Percentiles rank a stretch among this genome's conserved stretches.
These are phyloP conservation scores for Stachybotrys elegans DNA, from an alignment of 2,329 filamentous ascomycete species.

Conservation along the genomic window DNA sequence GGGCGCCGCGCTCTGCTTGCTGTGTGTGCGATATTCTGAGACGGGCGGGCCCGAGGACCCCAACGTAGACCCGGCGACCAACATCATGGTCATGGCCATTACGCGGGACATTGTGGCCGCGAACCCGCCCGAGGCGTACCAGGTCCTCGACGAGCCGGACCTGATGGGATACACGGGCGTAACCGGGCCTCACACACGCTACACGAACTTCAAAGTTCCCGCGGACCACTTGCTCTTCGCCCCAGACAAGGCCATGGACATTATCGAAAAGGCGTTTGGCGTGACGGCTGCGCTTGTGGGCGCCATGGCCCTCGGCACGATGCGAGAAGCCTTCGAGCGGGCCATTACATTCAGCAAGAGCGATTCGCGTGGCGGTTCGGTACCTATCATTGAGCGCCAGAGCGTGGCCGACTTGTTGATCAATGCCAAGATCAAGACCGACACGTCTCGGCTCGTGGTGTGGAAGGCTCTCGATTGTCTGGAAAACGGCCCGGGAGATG, in stretches of 20 bases:
- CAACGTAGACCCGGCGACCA: constrained; percentile 9
- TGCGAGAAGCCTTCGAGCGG: constrained; percentile 47
- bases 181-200: constrained; percentile 44
- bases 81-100: constrained; percentile 44
- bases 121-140: constrained; percentile 36
- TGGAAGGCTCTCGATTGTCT: constrained; percentile 45
- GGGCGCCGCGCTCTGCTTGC: constrained; percentile 46
- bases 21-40: constrained; percentile 40
- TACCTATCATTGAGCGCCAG: constrained; percentile 41
- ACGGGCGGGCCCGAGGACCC: constrained; percentile 12
- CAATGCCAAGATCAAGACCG: constrained; percentile 45
- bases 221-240: constrained; percentile 38
- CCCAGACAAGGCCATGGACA: constrained; percentile 33
- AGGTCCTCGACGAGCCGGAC: constrained; percentile 38
- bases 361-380: constrained; percentile 37
- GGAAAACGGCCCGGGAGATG: too few relatives aligned
- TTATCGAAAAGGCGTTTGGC: constrained; percentile 38
- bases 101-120: constrained; percentile 39
- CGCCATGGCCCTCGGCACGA: constrained; percentile 48
- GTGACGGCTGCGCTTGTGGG: constrained; percentile 43
- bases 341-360: constrained; percentile 43
- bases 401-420: constrained; percentile 47
- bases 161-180: constrained; percentile 41
- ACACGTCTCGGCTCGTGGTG: constrained; percentile 41
- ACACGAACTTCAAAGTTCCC: constrained; percentile 42